Percentiles rank a stretch among this genome's conserved stretches.
phyloP scores from a whole-genome alignment of 2,329 filamentous ascomycete species.

The Ophiocordyceps camponoti-leonardi region DNA sequence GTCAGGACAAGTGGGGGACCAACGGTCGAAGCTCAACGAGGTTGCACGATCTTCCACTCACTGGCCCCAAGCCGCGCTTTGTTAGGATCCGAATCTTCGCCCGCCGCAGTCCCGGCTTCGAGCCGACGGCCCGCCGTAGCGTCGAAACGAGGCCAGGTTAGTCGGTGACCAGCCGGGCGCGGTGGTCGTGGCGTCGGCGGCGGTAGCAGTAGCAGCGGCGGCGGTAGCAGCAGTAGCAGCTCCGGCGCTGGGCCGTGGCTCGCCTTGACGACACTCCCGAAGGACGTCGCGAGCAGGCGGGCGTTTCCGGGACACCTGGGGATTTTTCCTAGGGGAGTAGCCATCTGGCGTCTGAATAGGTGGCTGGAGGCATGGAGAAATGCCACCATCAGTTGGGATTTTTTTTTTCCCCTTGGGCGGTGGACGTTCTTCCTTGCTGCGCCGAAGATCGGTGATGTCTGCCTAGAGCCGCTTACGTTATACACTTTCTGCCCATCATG shows the following conservation, averaged over 20 bases:
- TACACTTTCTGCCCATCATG: no score
- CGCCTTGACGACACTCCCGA: constrained; percentile 6
- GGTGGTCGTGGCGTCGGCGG: no score
- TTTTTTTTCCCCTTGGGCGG: background rate
- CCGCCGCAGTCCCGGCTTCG: constrained; percentile 8
- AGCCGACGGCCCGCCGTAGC: constrained; percentile 11
- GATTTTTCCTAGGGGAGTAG: constrained; percentile 14
- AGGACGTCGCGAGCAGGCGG: constrained; percentile 9
- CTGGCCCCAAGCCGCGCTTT: constrained; percentile 48
- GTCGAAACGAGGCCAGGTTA: constrained; percentile 13
- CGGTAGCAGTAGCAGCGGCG: background rate
- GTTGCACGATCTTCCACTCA: constrained; percentile 14
- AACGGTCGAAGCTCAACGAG: no score
- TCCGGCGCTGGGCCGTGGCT: background rate
- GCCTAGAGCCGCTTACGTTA: background rate
- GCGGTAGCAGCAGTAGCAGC: background rate
- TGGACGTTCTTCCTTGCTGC: no score
- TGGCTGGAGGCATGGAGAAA: constrained; percentile 1
- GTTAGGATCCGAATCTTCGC: constrained; percentile 31
- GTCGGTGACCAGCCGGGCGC: background rate
- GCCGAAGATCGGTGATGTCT: background rate
- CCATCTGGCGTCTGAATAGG: constrained; percentile 12
- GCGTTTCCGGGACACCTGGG: constrained; percentile 9
- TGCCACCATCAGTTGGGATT: background rate
- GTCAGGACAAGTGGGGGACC: constrained; percentile 1